Percentiles rank a stretch among this genome's conserved stretches.
These are phyloP conservation scores for Magnolia kwangsiensis DNA, from an alignment of 164 flowering plant genomes.

Conservation along the genomic window DNA sequence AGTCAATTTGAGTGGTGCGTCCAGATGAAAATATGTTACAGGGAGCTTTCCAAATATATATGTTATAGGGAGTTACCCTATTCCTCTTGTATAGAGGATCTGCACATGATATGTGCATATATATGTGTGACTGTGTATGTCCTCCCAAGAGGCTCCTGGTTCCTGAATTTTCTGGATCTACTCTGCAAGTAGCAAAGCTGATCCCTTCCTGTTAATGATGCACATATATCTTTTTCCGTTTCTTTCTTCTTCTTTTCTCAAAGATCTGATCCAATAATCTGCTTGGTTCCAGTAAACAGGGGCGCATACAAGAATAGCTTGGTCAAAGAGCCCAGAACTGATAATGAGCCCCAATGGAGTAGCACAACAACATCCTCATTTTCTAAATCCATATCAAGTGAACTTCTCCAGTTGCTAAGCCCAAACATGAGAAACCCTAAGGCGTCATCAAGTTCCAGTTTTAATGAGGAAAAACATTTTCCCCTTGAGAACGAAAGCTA, in stretches of 20 bases:
- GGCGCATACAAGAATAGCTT: constrained; percentile 7
- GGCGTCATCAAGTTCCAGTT: constrained; percentile 8
- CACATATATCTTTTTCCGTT: too few species aligned
- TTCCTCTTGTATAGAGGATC: not conserved
- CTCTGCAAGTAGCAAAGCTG: not conserved
- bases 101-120: not conserved
- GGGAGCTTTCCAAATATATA: too few species aligned
- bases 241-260: too few species aligned
- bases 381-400: constrained; percentile 21
- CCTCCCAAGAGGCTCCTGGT: not conserved
- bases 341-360: constrained; percentile 13
- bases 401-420: constrained; percentile 5
- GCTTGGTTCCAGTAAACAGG: constrained; percentile 11
- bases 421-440: not conserved
- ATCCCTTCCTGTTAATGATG: not conserved
- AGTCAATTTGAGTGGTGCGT: too few species aligned
- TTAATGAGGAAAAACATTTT: constrained; percentile 7
- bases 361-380: not conserved
- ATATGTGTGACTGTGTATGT: too few species aligned
- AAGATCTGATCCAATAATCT: not conserved
- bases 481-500: constrained; percentile 10
- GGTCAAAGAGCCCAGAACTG: constrained; percentile 9
- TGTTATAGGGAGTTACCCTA: not conserved
- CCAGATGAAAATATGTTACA: too few species aligned
- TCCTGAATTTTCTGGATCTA: not conserved